Evolutionary conservation across 2,329 filamentous ascomycete species (phyloP).

Genomic region (Hypoxylon sp.): DNA sequence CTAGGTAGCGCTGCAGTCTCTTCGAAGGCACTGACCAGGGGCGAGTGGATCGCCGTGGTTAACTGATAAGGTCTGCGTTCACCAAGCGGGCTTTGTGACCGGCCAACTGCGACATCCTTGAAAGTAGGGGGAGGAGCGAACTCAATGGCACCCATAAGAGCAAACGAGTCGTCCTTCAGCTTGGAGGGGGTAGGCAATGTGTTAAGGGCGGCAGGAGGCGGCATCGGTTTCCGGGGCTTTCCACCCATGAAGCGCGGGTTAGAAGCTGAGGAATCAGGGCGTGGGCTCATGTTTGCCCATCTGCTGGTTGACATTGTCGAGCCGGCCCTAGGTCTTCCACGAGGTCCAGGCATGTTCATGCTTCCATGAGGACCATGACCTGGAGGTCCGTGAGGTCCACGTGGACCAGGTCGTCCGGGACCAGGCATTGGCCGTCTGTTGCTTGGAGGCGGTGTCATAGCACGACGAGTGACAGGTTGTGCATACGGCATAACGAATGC

Average conservation of each 20-base stretch:
- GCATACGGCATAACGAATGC: conserved; percentile 87
- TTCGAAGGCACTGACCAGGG: conserved; percentile 86
- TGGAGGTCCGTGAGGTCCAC: conserved; percentile 52
- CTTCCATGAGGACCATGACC: conserved; percentile 45
- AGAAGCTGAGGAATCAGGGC: conserved; percentile 58
- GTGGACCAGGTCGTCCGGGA: conserved; percentile 48
- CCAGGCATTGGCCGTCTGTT: conserved; percentile 56
- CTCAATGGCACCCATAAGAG: conserved; percentile 77
- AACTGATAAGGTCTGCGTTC: conserved; percentile 81
- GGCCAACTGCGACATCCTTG: conserved; percentile 78
- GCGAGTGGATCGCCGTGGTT: conserved; percentile 80
- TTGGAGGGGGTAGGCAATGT: conserved; percentile 89
- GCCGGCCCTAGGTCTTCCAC: conserved; percentile 67
- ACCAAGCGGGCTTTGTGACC: conserved; percentile 74
- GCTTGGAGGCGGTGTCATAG: conserved; percentile 92
- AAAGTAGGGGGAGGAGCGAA: conserved; percentile 85
- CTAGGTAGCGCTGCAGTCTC: conserved; percentile 89
- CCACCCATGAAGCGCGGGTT: conserved; percentile 62
- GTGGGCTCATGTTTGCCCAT: conserved; percentile 54
- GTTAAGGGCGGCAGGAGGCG: conserved; percentile 80
- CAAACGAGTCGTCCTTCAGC: conserved; percentile 85
- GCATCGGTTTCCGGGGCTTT: conserved; percentile 64
- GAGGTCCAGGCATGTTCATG: conserved; percentile 63
- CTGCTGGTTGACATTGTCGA: conserved; percentile 63
- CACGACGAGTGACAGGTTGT: conserved; percentile 86